These are phyloP conservation scores for Iris macrosiphon DNA, from an alignment of 106 monocot species.

Conservation along the genomic window DNA sequence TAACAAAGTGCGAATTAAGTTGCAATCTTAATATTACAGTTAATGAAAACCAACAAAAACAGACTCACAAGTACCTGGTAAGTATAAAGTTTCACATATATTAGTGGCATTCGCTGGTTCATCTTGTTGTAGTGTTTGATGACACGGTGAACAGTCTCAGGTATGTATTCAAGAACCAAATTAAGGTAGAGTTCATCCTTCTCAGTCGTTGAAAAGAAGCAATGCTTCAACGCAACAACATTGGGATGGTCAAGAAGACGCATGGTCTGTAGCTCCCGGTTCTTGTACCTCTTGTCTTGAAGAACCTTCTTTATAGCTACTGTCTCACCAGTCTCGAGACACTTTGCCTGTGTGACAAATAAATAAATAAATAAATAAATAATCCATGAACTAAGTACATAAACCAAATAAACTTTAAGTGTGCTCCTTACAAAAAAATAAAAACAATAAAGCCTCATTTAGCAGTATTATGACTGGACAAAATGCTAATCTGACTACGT, in stretches of 20 bases:
- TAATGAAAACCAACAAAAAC: background rate
- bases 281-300: slow-evolving; percentile 60
- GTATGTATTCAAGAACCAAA: slow-evolving; percentile 57
- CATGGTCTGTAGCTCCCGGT: slow-evolving; percentile 57
- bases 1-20: too few species aligned
- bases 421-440: background rate
- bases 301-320: slow-evolving; percentile 61
- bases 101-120: slow-evolving; percentile 51
- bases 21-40: too few species aligned
- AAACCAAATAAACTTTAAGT: background rate
- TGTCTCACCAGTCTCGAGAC: slow-evolving; percentile 52
- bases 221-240: slow-evolving; percentile 52
- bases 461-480: too few species aligned
- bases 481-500: too few species aligned
- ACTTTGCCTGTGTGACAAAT: slow-evolving; percentile 31
- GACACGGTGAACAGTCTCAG: slow-evolving; percentile 59
- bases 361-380: too few species aligned
- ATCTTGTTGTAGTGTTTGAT: slow-evolving; percentile 53
- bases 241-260: slow-evolving; percentile 56
- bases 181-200: slow-evolving; percentile 61
- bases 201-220: slow-evolving; percentile 63
- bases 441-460: background rate
- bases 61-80: slow-evolving; percentile 32
- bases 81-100: slow-evolving; percentile 56
- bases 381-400: background rate